These are phyloP conservation scores for Volvox carteri DNA, from an alignment of 163 green algal genomes.

Conservation along the genomic window DNA sequence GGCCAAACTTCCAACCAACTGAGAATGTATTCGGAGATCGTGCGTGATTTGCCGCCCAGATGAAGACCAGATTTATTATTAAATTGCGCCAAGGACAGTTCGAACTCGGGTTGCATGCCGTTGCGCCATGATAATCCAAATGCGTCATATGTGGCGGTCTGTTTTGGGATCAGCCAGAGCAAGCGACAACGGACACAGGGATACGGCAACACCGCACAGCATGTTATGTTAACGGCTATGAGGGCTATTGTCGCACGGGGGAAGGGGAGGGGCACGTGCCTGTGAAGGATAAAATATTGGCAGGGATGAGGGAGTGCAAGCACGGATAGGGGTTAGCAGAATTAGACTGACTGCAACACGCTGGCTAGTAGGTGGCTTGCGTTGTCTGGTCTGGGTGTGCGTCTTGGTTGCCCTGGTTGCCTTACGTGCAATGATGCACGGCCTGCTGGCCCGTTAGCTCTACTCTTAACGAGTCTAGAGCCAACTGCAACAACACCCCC, in stretches of 20 bases:
- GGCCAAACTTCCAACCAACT: constrained; percentile 22
- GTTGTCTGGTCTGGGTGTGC: background rate
- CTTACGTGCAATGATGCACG: too few species aligned
- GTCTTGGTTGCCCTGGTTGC: background rate
- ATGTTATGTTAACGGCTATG: too few species aligned
- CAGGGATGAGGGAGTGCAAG: background rate
- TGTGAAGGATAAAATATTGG: background rate
- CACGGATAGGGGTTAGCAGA: background rate
- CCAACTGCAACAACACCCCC: too few species aligned
- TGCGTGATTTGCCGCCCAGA: background rate
- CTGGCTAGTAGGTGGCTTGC: background rate
- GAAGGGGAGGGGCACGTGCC: background rate
- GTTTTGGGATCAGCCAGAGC: background rate
- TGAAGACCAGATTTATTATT: background rate
- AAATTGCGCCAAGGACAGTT: background rate
- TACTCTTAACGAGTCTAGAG: too few species aligned
- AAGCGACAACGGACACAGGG: background rate
- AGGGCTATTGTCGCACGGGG: too few species aligned
- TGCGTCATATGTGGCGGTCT: background rate
- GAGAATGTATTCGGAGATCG: background rate
- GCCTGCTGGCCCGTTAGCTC: too few species aligned
- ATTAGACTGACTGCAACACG: background rate
- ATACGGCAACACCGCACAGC: background rate
- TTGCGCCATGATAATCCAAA: background rate
- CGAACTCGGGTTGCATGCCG: background rate